Evolutionary conservation across 352 stramenopile genomes (phyloP), one percentile per base, ranked within the genome.

Genomic region (Pythium aquatile): DNA sequence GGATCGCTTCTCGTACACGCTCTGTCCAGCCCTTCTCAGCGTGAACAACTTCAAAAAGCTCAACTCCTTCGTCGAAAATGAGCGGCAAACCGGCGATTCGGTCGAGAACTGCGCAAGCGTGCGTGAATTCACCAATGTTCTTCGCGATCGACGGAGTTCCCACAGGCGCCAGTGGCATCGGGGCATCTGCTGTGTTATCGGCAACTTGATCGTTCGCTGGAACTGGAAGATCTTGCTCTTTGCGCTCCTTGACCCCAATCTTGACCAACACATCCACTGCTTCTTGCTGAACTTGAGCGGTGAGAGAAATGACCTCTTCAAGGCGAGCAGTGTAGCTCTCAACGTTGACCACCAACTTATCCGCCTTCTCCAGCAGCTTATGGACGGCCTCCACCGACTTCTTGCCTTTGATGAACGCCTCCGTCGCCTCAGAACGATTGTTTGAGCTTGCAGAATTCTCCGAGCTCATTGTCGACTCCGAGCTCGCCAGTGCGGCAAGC

Each of bases 1-100:
- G 86, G 14, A 94, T 77, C 10, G 83, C 85, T 29, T 91, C 81
- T 20, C 76, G 78, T 47, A 95, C 87, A 28, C 83, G 75, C 32
- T 86, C 70, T 17, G 83, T 67, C 87, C 87, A 96, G 4, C 73
- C 59, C 39, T 81, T 87, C 32, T 93, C 85, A 28, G 57, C 48
- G 37, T 83, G 65, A 47, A 96, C 69, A 24, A 90, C 76, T 10
- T 61, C 73, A 11, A 82, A 76, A 1, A 96, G 72, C 51, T 63
- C 68, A 3, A 88, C 35, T 1, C 73, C 86, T 70, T 91, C 76
- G 33, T 93, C 85, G 68, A 95, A 90, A 3, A 75, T 72, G 62
- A 94, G 88, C 13, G 87, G 85, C 16, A 94, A 79, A 10, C 70
- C 59, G 37, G 88, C 78, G 11, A 94, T 77, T 26, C 70, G 74